phyloP scores from a whole-genome alignment of 306 rosid genomes.

The Acacia confusa region DNA sequence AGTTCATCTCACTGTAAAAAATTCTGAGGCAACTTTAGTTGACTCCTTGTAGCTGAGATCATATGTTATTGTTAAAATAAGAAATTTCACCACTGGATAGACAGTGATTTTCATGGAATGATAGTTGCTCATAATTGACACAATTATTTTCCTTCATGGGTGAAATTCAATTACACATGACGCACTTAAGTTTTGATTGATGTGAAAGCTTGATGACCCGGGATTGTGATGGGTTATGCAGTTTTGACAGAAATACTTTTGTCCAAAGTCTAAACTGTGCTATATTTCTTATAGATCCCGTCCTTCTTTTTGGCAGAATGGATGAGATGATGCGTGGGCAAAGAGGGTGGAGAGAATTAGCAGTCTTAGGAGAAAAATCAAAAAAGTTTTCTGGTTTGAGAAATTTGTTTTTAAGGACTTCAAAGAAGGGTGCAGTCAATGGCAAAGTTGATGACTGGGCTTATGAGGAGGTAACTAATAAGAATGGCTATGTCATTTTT shows the following conservation, averaged over 20 bases:
- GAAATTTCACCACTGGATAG: conserved; percentile 5
- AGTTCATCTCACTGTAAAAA: conserved; percentile 14
- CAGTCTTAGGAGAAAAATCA: conserved; percentile 82
- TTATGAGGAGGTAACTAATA: conserved; percentile 78
- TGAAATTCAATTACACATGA: neutral
- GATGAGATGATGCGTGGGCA: conserved; percentile 98
- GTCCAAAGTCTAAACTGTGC: conserved; percentile 30
- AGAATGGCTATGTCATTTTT: conserved; percentile 18
- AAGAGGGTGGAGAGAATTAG: conserved; percentile 97
- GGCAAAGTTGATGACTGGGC: conserved; percentile 63
- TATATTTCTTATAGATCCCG: conserved; percentile 19
- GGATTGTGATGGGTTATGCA: neutral
- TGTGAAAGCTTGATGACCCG: neutral
- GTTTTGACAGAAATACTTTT: conserved; percentile 28
- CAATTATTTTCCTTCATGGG: conserved; percentile 17
- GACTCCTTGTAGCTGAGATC: neutral
- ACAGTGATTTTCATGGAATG: conserved; percentile 12
- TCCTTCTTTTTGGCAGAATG: conserved; percentile 62
- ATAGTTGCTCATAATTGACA: conserved; percentile 3
- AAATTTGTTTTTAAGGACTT: conserved; percentile 83
- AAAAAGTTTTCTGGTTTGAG: conserved; percentile 81
- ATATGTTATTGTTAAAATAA: conserved; percentile 1
- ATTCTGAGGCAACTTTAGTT: neutral
- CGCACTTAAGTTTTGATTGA: conserved; percentile 5
- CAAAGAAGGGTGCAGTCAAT: conserved; percentile 54